Conservation (phyloP, 805 yeast genomes). For the Spathaspora sp. region DNA sequence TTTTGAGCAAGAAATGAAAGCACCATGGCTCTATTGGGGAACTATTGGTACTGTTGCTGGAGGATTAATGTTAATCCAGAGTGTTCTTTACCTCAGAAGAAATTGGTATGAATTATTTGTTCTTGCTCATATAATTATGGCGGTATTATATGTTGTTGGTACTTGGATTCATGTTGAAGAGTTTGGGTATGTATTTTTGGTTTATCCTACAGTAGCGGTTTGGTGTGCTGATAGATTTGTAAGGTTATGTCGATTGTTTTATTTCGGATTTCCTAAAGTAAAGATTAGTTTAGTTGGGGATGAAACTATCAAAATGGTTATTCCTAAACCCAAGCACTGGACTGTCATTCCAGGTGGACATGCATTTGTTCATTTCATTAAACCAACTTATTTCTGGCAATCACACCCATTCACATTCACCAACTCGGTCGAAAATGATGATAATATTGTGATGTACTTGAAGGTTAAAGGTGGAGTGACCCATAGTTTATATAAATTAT, state of each 20-base stretch:
- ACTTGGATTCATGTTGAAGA: slow-evolving; percentile 51
- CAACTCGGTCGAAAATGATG: slow-evolving; percentile 27
- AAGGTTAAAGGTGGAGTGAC: slow-evolving; percentile 57
- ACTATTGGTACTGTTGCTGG: slow-evolving; percentile 33
- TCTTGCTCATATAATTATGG: slow-evolving; percentile 27
- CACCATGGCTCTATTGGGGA: slow-evolving; percentile 30
- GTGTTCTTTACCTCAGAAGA: slow-evolving; percentile 43
- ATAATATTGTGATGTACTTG: slow-evolving; percentile 41
- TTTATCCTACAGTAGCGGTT: slow-evolving; percentile 27
- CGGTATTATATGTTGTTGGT: slow-evolving; percentile 44
- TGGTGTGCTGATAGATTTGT: slow-evolving; percentile 36
- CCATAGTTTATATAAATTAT: slow-evolving; percentile 24
- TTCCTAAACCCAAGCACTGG: slow-evolving; percentile 47
- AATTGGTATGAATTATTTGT: slow-evolving; percentile 49
- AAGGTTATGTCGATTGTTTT: slow-evolving; percentile 27
- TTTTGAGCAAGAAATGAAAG: slow-evolving; percentile 12
- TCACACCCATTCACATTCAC: slow-evolving; percentile 42
- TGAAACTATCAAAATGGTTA: slow-evolving; percentile 41
- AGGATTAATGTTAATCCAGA: slow-evolving; percentile 24
- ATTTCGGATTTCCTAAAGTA: slow-evolving; percentile 33
- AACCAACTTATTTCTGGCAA: slow-evolving; percentile 42
- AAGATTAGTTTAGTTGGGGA: slow-evolving; percentile 31
- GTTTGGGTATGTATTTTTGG: slow-evolving; percentile 21
- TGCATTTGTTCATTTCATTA: slow-evolving; percentile 36
- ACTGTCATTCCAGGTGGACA: slow-evolving; percentile 35